Evolutionary conservation across 768 basidiomycete species (phyloP), one percentile per base, ranked within the genome.

Genomic region (Rhodotorula babjevae): DNA sequence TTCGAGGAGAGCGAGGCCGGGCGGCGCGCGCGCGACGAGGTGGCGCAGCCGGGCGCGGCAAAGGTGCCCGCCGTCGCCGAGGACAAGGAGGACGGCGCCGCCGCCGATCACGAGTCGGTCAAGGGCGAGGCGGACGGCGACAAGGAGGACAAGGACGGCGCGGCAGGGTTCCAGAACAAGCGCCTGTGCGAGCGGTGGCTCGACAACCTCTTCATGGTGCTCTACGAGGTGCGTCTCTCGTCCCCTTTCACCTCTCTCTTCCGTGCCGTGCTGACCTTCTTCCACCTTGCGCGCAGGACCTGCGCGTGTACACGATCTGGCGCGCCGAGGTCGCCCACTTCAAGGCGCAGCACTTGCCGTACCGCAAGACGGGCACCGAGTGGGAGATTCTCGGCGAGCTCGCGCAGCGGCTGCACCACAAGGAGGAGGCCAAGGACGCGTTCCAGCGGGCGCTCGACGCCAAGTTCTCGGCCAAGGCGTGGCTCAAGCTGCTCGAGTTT

Each of bases 361-460:
- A 99, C 80, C 88, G 93, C 71, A 98, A 98, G 84, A 97, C 95
- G 0, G 93, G 91, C 0, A 82, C 92, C 29, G 96, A 99, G 81
- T 99, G 96, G 95, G 96, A 98, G 82, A 95, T 98, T 59, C 84
- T 99, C 33, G 96, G 95, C 16, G 96, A 98, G 79, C 83, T 99
- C 31, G 96, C 94, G 15, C 78, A 90, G 58, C 88, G 96, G n/a
- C 81, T 99, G 67, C 91, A 95, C 79, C 96, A 98, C 83, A 94
- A 92, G 81, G 96, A 99, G 79, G 96, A 99, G 79, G 93, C 77
- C 36, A 98, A 99, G 82, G 96, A 99, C 79, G 94, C 93, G 9
- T 99, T 90, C 80, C 93, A 96, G 79, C 88, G 94, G 16, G 93
- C 93, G 81, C 86, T 98, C 49, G 96, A 98, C 76, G 84, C 87